A percentile compares a stretch with the other conserved stretches of the same genome.
Conservation (phyloP, 176 grass and related monocot species). For the Oryza punctata region DNA sequence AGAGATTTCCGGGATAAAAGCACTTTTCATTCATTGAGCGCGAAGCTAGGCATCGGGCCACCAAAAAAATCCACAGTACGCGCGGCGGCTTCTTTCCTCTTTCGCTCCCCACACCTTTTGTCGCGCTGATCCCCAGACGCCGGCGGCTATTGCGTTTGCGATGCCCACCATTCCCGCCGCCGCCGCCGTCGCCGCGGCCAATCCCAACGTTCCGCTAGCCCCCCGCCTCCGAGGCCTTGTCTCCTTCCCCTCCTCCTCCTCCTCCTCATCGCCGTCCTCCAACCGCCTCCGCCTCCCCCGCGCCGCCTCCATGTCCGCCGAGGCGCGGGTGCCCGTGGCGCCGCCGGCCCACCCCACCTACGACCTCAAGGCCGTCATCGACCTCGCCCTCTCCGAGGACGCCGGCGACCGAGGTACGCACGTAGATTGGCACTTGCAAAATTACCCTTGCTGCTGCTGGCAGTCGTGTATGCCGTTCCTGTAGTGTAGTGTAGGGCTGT, state of each 20-base stretch:
- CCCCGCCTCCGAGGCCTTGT: background rate
- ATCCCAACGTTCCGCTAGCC: background rate
- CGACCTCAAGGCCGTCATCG: constrained; percentile 61
- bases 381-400: constrained; percentile 94
- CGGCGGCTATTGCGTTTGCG: background rate
- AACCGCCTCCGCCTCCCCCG: constrained; percentile 11
- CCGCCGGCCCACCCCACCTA: constrained; percentile 90
- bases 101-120: too few relatives aligned
- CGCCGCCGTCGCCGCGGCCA: constrained; percentile 13
- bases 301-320: constrained; percentile 27
- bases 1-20: too few relatives aligned
- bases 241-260: background rate
- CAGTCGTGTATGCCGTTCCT: too few relatives aligned
- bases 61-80: too few relatives aligned
- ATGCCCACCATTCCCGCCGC: constrained; percentile 23
- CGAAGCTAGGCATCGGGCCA: too few relatives aligned
- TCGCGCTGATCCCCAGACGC: too few relatives aligned
- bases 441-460: too few relatives aligned
- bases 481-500: too few relatives aligned
- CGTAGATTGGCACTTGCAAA: too few relatives aligned
- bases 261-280: constrained; percentile 1
- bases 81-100: too few relatives aligned
- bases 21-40: too few relatives aligned
- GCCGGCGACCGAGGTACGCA: constrained; percentile 75
- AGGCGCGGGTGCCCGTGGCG: constrained; percentile 39